These are phyloP conservation scores for Trichocomaceae sp. DNA, from an alignment of 2,329 filamentous ascomycete genomes.

Conservation along the genomic window DNA sequence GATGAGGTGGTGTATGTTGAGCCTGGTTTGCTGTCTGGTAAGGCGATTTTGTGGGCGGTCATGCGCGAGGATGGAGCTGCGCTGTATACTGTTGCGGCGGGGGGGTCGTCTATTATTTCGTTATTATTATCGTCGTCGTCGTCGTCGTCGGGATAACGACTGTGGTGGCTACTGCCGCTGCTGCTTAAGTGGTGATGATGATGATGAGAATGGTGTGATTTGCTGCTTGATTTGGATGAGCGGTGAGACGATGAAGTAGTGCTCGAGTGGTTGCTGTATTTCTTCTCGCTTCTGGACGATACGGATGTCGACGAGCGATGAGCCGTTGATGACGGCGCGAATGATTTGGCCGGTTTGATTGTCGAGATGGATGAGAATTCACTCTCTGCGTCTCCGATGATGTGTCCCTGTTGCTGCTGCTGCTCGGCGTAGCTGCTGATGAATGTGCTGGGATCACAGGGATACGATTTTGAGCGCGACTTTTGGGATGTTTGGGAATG, in stretches of 20 bases:
- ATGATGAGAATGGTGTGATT: not conserved
- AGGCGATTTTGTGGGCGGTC: conserved; percentile 29
- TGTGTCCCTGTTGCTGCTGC: conserved; percentile 10
- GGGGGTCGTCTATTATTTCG: not conserved
- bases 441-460: conserved; percentile 33
- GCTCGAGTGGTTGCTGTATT: conserved; percentile 4
- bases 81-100: conserved; percentile 14
- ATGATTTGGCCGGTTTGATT: conserved; percentile 27
- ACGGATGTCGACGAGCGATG: conserved; percentile 16
- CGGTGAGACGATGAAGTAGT: not conserved
- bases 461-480: conserved; percentile 20
- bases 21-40: conserved; percentile 28
- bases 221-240: conserved; percentile 16
- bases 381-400: conserved; percentile 19
- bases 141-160: not conserved
- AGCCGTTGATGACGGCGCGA: conserved; percentile 15
- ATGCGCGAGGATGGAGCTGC: conserved; percentile 28
- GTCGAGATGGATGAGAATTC: conserved; percentile 34
- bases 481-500: conserved; percentile 12
- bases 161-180: not conserved
- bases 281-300: not conserved
- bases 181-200: too few relatives aligned
- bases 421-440: conserved; percentile 37
- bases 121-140: too few relatives aligned
- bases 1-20: conserved; percentile 19